Evolutionary conservation across 139 green algal species (phyloP).

Genomic region (Chlorella sp.): DNA sequence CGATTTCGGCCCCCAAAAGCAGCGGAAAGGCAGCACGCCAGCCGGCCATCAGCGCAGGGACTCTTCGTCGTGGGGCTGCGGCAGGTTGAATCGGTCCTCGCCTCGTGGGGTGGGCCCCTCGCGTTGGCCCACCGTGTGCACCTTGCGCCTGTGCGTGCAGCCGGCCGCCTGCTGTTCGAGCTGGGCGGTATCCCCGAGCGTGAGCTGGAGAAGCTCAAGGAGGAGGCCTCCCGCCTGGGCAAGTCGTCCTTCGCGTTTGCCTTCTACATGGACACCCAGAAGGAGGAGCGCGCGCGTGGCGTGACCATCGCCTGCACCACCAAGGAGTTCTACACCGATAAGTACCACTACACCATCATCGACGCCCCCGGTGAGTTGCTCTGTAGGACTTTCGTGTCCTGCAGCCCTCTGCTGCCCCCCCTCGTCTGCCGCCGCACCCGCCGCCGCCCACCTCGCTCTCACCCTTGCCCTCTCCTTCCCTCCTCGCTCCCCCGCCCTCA

Average conservation of each 20-base stretch:
- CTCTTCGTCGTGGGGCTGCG: not conserved
- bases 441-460: too few species aligned
- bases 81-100: not conserved
- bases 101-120: too few species aligned
- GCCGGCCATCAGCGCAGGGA: not conserved
- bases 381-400: not conserved
- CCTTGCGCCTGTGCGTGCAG: conserved; percentile 53
- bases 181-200: conserved; percentile 97
- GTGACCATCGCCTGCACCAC: conserved; percentile 96
- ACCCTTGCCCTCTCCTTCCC: too few species aligned
- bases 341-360: conserved; percentile 99
- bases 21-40: too few species aligned
- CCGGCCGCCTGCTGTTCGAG: conserved; percentile 96
- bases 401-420: too few species aligned
- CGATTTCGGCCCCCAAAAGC: too few species aligned
- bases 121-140: not conserved
- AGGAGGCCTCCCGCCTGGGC: conserved; percentile 74
- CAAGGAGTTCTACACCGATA: conserved; percentile 99
- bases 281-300: conserved; percentile 91
- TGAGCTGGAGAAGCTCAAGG: conserved; percentile 97
- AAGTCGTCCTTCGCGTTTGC: conserved; percentile 93
- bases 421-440: too few species aligned
- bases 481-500: too few species aligned
- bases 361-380: conserved; percentile 73
- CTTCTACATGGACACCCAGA: conserved; percentile 89